Evolutionary conservation across 1,284 basidiomycete genomes (phyloP).

Genomic region (Stygiomarasmius scandens): DNA sequence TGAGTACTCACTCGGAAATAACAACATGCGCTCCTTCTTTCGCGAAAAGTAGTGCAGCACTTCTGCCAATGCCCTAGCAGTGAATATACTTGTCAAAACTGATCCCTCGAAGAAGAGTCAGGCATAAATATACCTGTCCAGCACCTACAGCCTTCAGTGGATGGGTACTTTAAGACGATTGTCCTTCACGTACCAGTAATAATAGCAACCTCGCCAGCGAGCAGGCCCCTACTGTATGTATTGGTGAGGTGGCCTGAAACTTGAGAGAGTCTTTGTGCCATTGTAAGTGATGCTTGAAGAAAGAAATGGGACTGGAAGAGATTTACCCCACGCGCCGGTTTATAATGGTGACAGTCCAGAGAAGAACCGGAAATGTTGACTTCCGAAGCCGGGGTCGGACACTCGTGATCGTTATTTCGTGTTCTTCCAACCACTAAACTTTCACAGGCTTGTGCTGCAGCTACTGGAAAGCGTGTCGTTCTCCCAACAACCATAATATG

Average conservation of each 20-base stretch:
- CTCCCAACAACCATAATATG: too few species aligned
- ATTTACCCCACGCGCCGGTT: too few species aligned
- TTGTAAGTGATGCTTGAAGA: conserved; percentile 26
- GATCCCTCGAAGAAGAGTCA: neutral
- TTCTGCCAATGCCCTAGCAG: conserved; percentile 72
- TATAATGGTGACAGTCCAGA: too few species aligned
- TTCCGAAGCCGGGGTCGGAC: too few species aligned
- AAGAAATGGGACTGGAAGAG: too few species aligned
- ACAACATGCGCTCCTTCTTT: conserved; percentile 88
- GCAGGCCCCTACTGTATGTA: conserved; percentile 61
- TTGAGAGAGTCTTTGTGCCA: conserved; percentile 72
- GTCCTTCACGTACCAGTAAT: too few species aligned
- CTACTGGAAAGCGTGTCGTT: too few species aligned
- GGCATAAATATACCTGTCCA: conserved; percentile 57
- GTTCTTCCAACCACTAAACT: too few species aligned
- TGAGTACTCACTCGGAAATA: conserved; percentile 67
- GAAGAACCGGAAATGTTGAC: too few species aligned
- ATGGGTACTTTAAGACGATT: too few species aligned
- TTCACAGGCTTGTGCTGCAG: neutral
- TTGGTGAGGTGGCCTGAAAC: conserved; percentile 71
- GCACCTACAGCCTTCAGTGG: too few species aligned
- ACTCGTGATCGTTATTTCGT: too few species aligned
- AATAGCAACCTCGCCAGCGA: conserved; percentile 81
- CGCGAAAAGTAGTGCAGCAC: conserved; percentile 77
- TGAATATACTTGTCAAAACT: neutral